These are phyloP conservation scores for Mrakia blollopis DNA, from an alignment of 768 basidiomycete species.

Conservation along the genomic window DNA sequence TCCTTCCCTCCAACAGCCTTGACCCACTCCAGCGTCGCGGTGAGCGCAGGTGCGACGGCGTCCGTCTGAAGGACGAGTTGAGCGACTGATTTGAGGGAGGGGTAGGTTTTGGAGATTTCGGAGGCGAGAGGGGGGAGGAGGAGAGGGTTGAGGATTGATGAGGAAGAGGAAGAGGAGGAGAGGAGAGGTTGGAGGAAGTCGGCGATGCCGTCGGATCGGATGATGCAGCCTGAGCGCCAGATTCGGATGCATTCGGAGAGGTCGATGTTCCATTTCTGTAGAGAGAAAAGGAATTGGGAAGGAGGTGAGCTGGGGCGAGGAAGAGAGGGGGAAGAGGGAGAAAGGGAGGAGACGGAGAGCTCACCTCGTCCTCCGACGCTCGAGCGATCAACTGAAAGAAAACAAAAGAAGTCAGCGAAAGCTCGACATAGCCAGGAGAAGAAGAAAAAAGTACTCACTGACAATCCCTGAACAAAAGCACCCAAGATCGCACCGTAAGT, in stretches of 20 bases:
- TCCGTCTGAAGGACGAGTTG: conserved; percentile 39
- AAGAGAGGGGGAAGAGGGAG: background rate
- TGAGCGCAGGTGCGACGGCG: conserved; percentile 30
- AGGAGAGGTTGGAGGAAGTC: conserved; percentile 39
- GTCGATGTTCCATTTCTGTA: conserved; percentile 39
- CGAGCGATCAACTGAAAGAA: conserved; percentile 38
- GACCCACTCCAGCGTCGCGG: conserved; percentile 23
- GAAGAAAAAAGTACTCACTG: background rate
- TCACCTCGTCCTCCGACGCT: conserved; percentile 39
- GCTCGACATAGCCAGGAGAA: too few species aligned
- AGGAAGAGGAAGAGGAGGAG: conserved; percentile 31
- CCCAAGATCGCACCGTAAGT: conserved; percentile 41
- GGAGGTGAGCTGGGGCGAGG: background rate
- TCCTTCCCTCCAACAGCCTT: conserved; percentile 17
- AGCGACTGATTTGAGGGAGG: conserved; percentile 38
- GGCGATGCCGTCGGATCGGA: conserved; percentile 36
- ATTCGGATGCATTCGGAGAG: conserved; percentile 39
- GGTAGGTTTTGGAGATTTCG: conserved; percentile 40
- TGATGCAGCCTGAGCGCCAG: conserved; percentile 45
- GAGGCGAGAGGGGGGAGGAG: conserved; percentile 39
- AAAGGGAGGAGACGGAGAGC: background rate
- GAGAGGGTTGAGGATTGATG: conserved; percentile 37
- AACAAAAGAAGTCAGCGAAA: too few species aligned
- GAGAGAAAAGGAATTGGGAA: background rate
- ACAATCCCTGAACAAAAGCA: conserved; percentile 43